These are phyloP conservation scores for Pleurotus sapidus DNA, from an alignment of 768 basidiomycete genomes.

Conservation along the genomic window DNA sequence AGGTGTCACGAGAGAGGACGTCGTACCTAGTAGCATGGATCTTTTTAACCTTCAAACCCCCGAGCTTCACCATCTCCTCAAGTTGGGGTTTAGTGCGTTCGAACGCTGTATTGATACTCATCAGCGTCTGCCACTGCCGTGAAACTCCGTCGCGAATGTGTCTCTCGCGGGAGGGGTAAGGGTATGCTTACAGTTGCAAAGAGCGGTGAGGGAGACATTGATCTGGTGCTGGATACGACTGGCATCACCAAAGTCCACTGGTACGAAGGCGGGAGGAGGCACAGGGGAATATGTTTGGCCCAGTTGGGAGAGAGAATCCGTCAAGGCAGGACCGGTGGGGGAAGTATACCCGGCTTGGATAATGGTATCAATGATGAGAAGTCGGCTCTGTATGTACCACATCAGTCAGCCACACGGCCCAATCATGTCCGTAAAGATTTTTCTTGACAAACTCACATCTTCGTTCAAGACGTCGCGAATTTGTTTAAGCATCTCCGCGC, in stretches of 20 bases:
- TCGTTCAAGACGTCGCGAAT: constrained; percentile 31
- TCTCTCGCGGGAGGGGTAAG: not conserved
- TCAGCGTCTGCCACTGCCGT: not conserved
- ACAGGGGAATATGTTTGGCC: constrained; percentile 29
- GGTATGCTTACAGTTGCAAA: constrained; percentile 27
- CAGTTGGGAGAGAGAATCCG: constrained; percentile 24
- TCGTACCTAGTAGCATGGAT: constrained; percentile 34
- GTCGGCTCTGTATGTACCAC: constrained; percentile 22
- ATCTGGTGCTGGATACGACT: constrained; percentile 33
- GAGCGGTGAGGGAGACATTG: constrained; percentile 31
- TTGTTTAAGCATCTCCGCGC: constrained; percentile 32
- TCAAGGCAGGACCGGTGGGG: constrained; percentile 20
- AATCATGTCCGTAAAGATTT: not conserved
- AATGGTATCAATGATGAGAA: constrained; percentile 34
- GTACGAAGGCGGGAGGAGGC: constrained; percentile 31
- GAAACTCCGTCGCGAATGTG: too few species aligned
- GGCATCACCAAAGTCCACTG: constrained; percentile 35
- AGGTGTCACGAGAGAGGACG: not conserved
- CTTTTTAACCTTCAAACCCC: constrained; percentile 33
- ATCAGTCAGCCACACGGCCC: not conserved
- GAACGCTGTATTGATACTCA: constrained; percentile 22
- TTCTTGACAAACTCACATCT: constrained; percentile 17
- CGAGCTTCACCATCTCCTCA: constrained; percentile 32
- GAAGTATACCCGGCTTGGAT: constrained; percentile 32
- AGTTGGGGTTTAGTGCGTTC: constrained; percentile 34